Percentiles rank a stretch among this genome's conserved stretches.
Evolutionary conservation across 2,329 filamentous ascomycete genomes (phyloP).

Genomic region (Fonsecaea erecta): DNA sequence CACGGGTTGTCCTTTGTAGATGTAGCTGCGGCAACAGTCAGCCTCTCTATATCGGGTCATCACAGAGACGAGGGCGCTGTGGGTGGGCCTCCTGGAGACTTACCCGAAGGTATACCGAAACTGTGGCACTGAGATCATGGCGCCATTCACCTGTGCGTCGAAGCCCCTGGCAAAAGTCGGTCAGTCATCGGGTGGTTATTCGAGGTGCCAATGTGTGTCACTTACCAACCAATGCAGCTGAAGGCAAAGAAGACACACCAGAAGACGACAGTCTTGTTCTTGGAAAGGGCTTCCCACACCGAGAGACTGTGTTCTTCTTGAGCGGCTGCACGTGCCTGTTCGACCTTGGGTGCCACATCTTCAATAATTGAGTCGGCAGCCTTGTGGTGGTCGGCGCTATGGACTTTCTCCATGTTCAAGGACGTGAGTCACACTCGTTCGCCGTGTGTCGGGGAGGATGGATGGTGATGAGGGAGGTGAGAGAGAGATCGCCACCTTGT

Average conservation of each 20-base stretch:
- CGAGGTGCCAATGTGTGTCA: background rate
- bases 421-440: background rate
- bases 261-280: constrained; percentile 32
- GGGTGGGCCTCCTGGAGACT: background rate
- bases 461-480: background rate
- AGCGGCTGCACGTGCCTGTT: constrained; percentile 28
- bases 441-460: background rate
- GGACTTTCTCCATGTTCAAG: constrained; percentile 18
- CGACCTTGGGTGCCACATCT: constrained; percentile 24
- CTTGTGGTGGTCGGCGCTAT: background rate
- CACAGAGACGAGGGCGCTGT: background rate
- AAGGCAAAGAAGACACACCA: constrained; percentile 39
- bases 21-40: constrained; percentile 44
- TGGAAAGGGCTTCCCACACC: constrained; percentile 29
- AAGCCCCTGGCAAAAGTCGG: constrained; percentile 51
- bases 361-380: constrained; percentile 16
- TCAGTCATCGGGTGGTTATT: constrained; percentile 8
- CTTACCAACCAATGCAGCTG: constrained; percentile 36
- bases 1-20: constrained; percentile 47
- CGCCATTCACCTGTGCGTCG: constrained; percentile 67
- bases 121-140: constrained; percentile 63
- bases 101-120: constrained; percentile 61
- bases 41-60: background rate
- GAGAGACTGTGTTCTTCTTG: constrained; percentile 34
- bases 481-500: constrained; percentile 15